Base-by-base conservation (phyloP, 352 stramenopile species). In the Phytophthora melonis region DNA sequence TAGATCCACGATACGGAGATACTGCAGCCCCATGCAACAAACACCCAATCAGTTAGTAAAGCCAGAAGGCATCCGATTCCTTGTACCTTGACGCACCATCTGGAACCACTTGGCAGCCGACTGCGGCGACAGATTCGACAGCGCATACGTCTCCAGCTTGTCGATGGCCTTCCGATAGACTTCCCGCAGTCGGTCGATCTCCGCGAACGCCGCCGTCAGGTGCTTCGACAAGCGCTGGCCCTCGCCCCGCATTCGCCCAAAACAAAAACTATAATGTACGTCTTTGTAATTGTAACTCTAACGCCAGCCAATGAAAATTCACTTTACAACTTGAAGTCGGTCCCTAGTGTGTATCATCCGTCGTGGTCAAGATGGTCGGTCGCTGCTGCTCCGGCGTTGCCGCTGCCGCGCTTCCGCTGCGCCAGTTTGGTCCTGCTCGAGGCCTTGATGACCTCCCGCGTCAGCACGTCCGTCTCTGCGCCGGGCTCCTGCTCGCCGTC, bases 391-490 rank as follows among this genome's bases (percentile, higher is more conserved):
- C 56, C 47, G 8, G 41, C 56, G 32, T 63, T 63, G 52, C 55
- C 65, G 39, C 41, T 69, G 53, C 58, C 70, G 19, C 82, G 84
- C 73, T 91, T 92, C 74, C 84, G 84, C 58, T 84, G 72, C 1
- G 71, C 69, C 30, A 95, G 23, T 57, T 91, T 92, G 73, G 60
- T 82, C 57, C 77, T 86, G 50, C 83, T 90, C 23, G 87, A 74
- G 30, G 78, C 72, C 65, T 95, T 95, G 73, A 95, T 90, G 23
- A 59, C 69, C 18, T 95, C 88, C 56, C 87, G 68, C 1, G 87
- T 91, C 30, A 89, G 63, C 9, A 84, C 82, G 4, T 88, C 77
- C 5, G 70, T 41, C 14, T 75, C 79, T n/a, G 61, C 74, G 50
- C 82, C 70, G n/a, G 81, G 75, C 25, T 88, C 77, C 18, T 93